Evolutionary conservation across 2,329 filamentous ascomycete species (phyloP).

Genomic region (Aspergillus costaricaensis): DNA sequence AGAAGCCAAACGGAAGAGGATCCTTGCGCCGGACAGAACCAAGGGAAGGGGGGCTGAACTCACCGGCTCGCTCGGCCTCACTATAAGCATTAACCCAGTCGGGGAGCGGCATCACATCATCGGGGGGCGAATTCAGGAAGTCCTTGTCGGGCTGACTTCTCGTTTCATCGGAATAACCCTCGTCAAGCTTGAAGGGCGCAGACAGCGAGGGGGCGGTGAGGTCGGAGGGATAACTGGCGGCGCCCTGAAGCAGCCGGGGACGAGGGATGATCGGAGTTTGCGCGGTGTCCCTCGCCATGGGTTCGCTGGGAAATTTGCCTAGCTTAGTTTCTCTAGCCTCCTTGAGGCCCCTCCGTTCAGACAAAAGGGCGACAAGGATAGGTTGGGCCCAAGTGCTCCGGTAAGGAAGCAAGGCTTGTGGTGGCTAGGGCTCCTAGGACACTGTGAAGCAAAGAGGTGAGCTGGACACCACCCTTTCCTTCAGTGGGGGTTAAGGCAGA

Average conservation of each 20-base stretch:
- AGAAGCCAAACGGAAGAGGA: constrained; percentile 1
- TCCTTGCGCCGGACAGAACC: constrained; percentile 9
- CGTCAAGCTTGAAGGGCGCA: constrained; percentile 67
- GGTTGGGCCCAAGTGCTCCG: neutral
- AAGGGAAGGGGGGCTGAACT: constrained; percentile 18
- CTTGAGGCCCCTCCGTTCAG: neutral
- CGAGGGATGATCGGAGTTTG: constrained; percentile 25
- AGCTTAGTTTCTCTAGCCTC: neutral
- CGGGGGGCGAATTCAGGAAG: constrained; percentile 33
- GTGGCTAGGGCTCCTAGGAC: neutral
- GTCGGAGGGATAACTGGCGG: constrained; percentile 28
- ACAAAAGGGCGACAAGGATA: neutral
- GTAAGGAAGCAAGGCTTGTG: neutral
- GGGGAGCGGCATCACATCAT: constrained; percentile 50
- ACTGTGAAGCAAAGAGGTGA: neutral
- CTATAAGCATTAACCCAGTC: constrained; percentile 57
- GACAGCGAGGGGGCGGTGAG: constrained; percentile 34
- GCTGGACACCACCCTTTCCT: constrained; percentile 2
- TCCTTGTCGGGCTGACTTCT: constrained; percentile 50
- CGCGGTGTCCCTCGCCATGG: constrained; percentile 35
- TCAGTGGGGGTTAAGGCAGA: neutral
- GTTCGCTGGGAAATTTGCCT: neutral
- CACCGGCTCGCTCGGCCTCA: constrained; percentile 59
- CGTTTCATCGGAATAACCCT: constrained; percentile 82
- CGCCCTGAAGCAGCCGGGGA: constrained; percentile 27